Base-by-base conservation (phyloP, 768 basidiomycete species). In the Lyophyllum decastes region DNA sequence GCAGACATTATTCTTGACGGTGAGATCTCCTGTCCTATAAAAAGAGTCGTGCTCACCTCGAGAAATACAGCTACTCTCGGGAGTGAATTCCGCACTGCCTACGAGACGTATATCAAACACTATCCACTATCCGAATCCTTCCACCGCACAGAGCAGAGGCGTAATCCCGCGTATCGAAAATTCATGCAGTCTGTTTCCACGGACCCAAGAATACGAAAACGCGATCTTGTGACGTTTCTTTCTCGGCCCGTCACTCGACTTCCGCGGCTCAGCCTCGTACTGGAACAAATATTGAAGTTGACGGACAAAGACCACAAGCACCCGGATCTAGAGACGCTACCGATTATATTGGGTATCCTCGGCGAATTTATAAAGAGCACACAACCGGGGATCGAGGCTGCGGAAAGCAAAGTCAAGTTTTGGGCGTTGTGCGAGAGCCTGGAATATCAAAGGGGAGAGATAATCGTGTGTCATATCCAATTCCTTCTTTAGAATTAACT, bases 201-300 rank as follows among this genome's bases (percentile, higher is more conserved):
- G 44, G 84, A 93, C 61, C 83, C 87, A 12, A 82, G 88, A 22
- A 76, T 88, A 52, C 84, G 80, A 51, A 90, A 88, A 69, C 85
- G 90, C 46, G 92, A 94, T 65, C 71, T 94, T 45, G 82, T 88
- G 58, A 89, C 90, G 2, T 90, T 96, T 65, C 78, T 95, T 24
- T 92, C 90, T 12, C 82, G 94, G 4, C 93, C 94, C 0, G 88
- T 95, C 27, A 94, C 92, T 4, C 87, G 93, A n/a, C 82, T 96
- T 24, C 93, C 92, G 7, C 82, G 94, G 25, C 76, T 95, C 1
- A 83, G 83, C 43, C 82, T 96, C 11, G 74, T 93, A 1, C 76
- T 96, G 11, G 86, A 90, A 60, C 83, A 87, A 50, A 78, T 89
- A 11, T 71, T 84, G 54, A 88, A 91, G 64, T 68, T 83, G 40